Base-by-base conservation (phyloP, 169 alveolate genomes). In the Eimeria sp. region DNA sequence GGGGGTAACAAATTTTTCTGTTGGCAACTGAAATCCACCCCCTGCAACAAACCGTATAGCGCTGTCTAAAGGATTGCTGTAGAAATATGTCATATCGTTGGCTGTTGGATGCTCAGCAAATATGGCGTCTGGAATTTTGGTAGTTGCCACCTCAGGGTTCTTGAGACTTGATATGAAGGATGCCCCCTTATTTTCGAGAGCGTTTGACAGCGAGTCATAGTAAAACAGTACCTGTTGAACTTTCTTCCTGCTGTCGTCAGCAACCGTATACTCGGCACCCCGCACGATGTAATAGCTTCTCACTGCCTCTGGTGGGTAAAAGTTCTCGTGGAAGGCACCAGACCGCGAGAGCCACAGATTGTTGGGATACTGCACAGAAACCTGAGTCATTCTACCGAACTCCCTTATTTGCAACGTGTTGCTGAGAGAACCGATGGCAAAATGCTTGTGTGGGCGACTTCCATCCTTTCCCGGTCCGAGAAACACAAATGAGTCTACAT, bases 101-200 rank as follows among this genome's bases (percentile, higher is more conserved):
- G 93, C 93, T 9, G 72, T 86, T 27, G 93, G 93, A 47, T 86
- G 93, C 80, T 86, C 93, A 22, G 93, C 93, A 63, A 86, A 86
- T 3, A 86, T 86, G 82, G 93, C 93, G 16, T 86, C 93, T 63
- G 93, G 80, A 43, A 63, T 86, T 63, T 86, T 86, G 63, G 93
- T 86, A 72, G 61, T 34, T 47, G 93, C 93, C 80, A 61, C 93
- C 34, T 57, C 82, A 49, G 82, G 93, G 14, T 34, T 57, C 22
- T 63, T 86, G 51, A 86, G 93, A 43, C 80, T 63, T 25, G 93
- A 86, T 13, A 86, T 86, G 34, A 86, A 86, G 49, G 63, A 49
- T 7, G 93, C 27, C 25, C 93, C 93, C 57, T 86, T 86, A 27
- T 86, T 86, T 61, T 86, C 93, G 22, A 61, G 93, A 40, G 93